Base-by-base conservation (phyloP, 225 moss, liverwort and hornwort species). In the Pleurozium schreberi region DNA sequence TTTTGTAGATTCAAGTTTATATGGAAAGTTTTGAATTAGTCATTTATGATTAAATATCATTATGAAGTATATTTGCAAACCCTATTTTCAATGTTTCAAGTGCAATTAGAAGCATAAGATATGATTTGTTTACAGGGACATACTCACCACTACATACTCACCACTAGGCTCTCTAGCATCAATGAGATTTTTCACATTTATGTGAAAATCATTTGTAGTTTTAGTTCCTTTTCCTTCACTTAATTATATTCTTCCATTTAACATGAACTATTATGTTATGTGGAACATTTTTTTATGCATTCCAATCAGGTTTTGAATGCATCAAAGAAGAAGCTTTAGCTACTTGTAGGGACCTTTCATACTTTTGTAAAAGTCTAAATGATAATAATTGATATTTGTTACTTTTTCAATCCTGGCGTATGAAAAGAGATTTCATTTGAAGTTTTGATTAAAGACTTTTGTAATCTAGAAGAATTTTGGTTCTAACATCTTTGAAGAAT, bases 201-300 rank as follows among this genome's bases (percentile, higher is more conserved):
- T 47, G 31, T 75, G 21, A 13, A 75, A 12, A 0, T 34, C 21
- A 52, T 50, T 21, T 21, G 4, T 2, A 31, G 4, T 47, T 75
- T 43, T 11, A 1, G 2, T 52, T 52, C 3, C 1, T 19, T 52
- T 34, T 4, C 14, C 5, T 0, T 11, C 5, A 12, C 14, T 8
- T 14, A n/a, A n/a, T n/a, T n/a, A 49, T 0, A 75, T 25, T 0
- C 1, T 33, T 49, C 1, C 5, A 50, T 19, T 52, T 8, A 7
- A 52, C 3, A 7, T 19, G 7, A 49, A 11, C 5, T 49, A 19
- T 10, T 47, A 0, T 11, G 6, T 31, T 2, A 6, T 11, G 4
- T 7, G 0, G 2, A 47, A 7, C 3, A 31, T 18, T 49, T 12
- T 0, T 11, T 6, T 16, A 45, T 0, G 2, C 47, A 31, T 74